Conservation (phyloP, 495 filamentous ascomycete species). For the Podospora pseudoanserina region DNA sequence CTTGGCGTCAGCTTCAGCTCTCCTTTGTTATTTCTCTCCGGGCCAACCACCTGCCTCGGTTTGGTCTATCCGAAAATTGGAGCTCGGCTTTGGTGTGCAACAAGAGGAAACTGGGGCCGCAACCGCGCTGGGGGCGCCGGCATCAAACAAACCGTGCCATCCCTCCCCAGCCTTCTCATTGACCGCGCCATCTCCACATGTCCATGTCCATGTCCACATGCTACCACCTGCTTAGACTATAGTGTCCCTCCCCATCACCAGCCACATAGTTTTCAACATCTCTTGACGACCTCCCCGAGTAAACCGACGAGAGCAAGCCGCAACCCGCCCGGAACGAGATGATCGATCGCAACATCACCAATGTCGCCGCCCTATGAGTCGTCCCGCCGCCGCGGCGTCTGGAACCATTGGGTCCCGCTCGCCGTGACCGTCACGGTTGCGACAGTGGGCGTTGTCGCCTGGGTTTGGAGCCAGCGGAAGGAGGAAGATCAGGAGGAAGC, state of each 20-base stretch:
- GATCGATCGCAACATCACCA: conserved; percentile 34
- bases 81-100: conserved; percentile 25
- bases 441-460: conserved; percentile 77
- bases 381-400: conserved; percentile 63
- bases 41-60: conserved; percentile 38
- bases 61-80: conserved; percentile 26
- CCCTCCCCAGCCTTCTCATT: conserved; percentile 22
- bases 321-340: conserved; percentile 15
- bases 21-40: conserved; percentile 21
- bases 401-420: conserved; percentile 81
- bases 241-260: conserved; percentile 12
- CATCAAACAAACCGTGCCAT: conserved; percentile 28
- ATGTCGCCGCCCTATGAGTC: conserved; percentile 78
- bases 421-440: conserved; percentile 80
- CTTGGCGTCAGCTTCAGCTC: conserved; percentile 24
- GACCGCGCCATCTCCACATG: conserved; percentile 2
- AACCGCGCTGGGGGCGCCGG: not conserved
- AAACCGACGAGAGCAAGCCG: not conserved
- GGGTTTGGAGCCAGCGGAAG: conserved; percentile 86
- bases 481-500: conserved; percentile 57
- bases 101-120: conserved; percentile 16
- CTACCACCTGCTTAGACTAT: not conserved
- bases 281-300: not conserved
- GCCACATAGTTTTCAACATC: conserved; percentile 22
- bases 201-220: not conserved